These are phyloP conservation scores for Yarrowia galli DNA, from an alignment of 1,139 yeast species.

Conservation along the genomic window DNA sequence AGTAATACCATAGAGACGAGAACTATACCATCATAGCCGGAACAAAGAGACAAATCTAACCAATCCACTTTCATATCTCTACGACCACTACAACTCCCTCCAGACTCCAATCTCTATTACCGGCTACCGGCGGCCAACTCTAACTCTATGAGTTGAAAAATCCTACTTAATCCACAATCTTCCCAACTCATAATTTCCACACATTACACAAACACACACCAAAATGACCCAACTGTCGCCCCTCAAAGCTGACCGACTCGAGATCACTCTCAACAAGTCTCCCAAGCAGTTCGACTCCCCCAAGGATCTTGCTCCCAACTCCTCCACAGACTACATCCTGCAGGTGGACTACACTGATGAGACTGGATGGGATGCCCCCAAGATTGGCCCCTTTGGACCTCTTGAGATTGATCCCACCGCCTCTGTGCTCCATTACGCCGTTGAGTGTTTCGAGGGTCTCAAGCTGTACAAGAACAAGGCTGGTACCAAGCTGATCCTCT, in stretches of 20 bases:
- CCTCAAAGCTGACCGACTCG: slow-evolving; percentile 41
- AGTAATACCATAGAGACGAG: not conserved
- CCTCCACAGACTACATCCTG: slow-evolving; percentile 55
- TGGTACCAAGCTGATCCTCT: slow-evolving; percentile 52
- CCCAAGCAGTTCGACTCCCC: slow-evolving; percentile 43
- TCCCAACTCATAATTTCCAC: not conserved
- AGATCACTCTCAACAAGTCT: slow-evolving; percentile 41
- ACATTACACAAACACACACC: not conserved
- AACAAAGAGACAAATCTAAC: not conserved
- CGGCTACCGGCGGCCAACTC: slow-evolving; percentile 31
- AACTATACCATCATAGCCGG: not conserved
- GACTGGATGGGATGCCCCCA: slow-evolving; percentile 55
- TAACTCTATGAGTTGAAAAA: slow-evolving; percentile 26
- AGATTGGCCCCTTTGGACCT: slow-evolving; percentile 54
- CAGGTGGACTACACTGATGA: slow-evolving; percentile 53
- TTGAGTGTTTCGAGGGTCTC: slow-evolving; percentile 52
- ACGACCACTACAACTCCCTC: not conserved
- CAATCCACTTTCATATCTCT: no score
- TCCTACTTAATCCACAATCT: slow-evolving; percentile 7
- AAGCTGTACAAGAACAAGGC: slow-evolving; percentile 49
- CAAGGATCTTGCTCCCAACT: slow-evolving; percentile 42
- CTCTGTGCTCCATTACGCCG: slow-evolving; percentile 50
- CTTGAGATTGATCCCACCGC: slow-evolving; percentile 49
- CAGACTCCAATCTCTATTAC: not conserved
- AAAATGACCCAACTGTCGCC: slow-evolving; percentile 35